Evolutionary conservation across 257 asterid species (phyloP).

Genomic region (Lavandula angustifolia): DNA sequence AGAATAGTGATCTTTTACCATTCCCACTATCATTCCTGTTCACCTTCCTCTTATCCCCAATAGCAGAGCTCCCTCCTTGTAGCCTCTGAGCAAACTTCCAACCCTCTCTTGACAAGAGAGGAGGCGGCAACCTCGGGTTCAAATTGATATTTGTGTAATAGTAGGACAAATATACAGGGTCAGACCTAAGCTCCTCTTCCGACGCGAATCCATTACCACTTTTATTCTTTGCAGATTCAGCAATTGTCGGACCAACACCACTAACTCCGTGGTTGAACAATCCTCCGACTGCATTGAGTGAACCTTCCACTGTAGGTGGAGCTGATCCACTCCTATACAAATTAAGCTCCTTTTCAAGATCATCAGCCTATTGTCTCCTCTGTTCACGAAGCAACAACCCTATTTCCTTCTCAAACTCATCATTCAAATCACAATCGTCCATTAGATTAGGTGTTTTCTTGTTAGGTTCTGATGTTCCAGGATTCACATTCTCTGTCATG

Average conservation of each 20-base stretch:
- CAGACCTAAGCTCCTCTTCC: conserved; percentile 96
- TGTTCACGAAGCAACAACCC: conserved; percentile 73
- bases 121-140: conserved; percentile 96
- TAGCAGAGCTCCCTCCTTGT: conserved; percentile 80
- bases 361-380: conserved; percentile 43
- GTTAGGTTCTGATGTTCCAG: conserved; percentile 31
- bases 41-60: conserved; percentile 93
- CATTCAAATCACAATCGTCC: conserved; percentile 38
- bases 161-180: conserved; percentile 78
- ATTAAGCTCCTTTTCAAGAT: no score
- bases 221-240: conserved; percentile 58
- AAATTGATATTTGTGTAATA: conserved; percentile 85
- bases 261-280: conserved; percentile 43
- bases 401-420: conserved; percentile 80
- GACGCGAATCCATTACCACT: conserved; percentile 66
- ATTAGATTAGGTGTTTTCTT: conserved; percentile 61
- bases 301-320: no score
- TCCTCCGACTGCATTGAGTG: no score
- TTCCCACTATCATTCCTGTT: conserved; percentile 65
- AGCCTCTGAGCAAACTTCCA: conserved; percentile 82
- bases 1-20: conserved; percentile 61
- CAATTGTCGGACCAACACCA: conserved; percentile 37
- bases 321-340: no score
- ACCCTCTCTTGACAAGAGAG: conserved; percentile 84
- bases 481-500: conserved; percentile 64